These are phyloP conservation scores for Leccinum longicurvipes DNA, from an alignment of 768 basidiomycete genomes.

Conservation along the genomic window DNA sequence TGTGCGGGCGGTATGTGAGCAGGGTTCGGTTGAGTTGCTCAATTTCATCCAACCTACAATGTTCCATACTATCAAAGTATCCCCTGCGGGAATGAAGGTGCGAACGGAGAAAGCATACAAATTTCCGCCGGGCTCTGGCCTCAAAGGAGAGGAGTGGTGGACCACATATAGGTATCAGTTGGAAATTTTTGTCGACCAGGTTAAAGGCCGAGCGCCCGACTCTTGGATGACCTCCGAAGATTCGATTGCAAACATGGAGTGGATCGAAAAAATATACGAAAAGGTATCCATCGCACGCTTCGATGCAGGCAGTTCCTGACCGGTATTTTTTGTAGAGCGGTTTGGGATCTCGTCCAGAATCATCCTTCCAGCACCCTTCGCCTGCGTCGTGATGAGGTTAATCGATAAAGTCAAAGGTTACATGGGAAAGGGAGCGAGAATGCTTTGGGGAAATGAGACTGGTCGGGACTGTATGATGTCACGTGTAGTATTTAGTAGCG, in stretches of 20 bases:
- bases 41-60: slow-evolving; percentile 46
- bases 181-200: slow-evolving; percentile 60
- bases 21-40: slow-evolving; percentile 38
- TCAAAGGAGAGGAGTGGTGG: slow-evolving; percentile 57
- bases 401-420: background rate
- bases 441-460: background rate
- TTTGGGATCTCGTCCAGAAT: slow-evolving; percentile 35
- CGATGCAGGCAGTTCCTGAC: background rate
- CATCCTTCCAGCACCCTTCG: slow-evolving; percentile 22
- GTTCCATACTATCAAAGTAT: slow-evolving; percentile 49
- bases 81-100: slow-evolving; percentile 29
- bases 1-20: slow-evolving; percentile 41
- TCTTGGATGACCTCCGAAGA: slow-evolving; percentile 56
- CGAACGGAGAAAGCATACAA: slow-evolving; percentile 45
- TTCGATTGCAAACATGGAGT: slow-evolving; percentile 53
- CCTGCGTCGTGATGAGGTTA: background rate
- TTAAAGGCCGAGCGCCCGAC: slow-evolving; percentile 49
- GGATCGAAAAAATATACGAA: slow-evolving; percentile 56
- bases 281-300: slow-evolving; percentile 34
- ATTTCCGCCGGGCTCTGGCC: slow-evolving; percentile 27
- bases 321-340: slow-evolving; percentile 21
- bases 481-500: slow-evolving; percentile 1
- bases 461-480: background rate
- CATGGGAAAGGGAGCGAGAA: background rate
- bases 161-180: slow-evolving; percentile 53